A percentile compares a stretch with the other conserved stretches of the same genome.
Evolutionary conservation across 768 basidiomycete genomes (phyloP).

Genomic region (Agaricus subrufescens): DNA sequence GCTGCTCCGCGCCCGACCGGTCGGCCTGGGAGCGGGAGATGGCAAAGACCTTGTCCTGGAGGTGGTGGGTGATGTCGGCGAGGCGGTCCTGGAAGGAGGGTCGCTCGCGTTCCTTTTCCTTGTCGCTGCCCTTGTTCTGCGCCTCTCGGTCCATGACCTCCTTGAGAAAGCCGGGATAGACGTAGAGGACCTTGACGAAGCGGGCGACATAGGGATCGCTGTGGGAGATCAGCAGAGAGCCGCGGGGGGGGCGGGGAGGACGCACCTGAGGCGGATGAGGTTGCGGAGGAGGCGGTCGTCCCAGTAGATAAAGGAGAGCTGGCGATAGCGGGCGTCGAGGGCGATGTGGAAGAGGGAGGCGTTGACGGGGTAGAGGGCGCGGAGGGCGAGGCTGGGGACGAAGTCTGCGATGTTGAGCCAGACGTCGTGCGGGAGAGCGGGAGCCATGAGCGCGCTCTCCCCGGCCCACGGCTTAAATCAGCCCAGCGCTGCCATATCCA

Average conservation of each 20-base stretch:
- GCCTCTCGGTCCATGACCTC: constrained; percentile 29
- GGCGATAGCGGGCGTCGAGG: constrained; percentile 45
- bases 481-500: too few species aligned
- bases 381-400: constrained; percentile 26
- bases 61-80: constrained; percentile 3
- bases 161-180: constrained; percentile 45
- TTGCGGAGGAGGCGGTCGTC: constrained; percentile 39
- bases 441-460: not conserved
- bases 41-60: constrained; percentile 3
- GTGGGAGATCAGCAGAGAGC: not conserved
- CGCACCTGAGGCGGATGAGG: constrained; percentile 33
- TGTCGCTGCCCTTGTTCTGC: not conserved
- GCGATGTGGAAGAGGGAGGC: constrained; percentile 32
- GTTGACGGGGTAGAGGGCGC: constrained; percentile 32
- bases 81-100: constrained; percentile 2
- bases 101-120: not conserved
- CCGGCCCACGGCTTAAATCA: not conserved
- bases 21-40: not conserved
- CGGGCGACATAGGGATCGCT: constrained; percentile 46
- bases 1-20: constrained; percentile 19
- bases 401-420: constrained; percentile 32
- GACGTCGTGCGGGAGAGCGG: constrained; percentile 22
- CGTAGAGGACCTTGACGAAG: constrained; percentile 42
- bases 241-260: not conserved
- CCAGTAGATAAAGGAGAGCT: constrained; percentile 46